Conservation (phyloP, 345 rosid species). For the Euphorbia lathyris region DNA sequence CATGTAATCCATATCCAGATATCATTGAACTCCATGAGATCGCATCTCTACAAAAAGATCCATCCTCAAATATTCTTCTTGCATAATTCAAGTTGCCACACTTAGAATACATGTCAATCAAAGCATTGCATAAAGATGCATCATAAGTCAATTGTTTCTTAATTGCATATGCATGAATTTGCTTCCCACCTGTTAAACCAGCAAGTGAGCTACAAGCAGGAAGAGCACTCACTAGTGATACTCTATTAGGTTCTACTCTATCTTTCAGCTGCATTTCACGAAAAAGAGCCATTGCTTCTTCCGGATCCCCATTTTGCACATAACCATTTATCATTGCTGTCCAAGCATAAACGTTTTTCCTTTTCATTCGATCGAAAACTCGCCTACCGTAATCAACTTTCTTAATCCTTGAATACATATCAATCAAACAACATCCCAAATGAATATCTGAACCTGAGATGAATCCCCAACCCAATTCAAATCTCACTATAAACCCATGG, state of each 20-base stretch:
- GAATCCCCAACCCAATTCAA: constrained; percentile 25
- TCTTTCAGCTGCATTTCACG: constrained; percentile 46
- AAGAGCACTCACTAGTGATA: constrained; percentile 57
- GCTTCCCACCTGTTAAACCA: constrained; percentile 46
- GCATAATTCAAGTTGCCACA: constrained; percentile 56
- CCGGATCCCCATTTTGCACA: constrained; percentile 39
- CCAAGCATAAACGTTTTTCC: constrained; percentile 54
- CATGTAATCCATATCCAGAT: constrained; percentile 65
- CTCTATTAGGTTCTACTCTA: constrained; percentile 48
- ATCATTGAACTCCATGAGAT: constrained; percentile 73
- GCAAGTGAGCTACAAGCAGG: constrained; percentile 51
- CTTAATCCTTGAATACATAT: constrained; percentile 49
- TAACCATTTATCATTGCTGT: constrained; percentile 67
- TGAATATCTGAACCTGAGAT: constrained; percentile 39
- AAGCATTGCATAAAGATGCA: constrained; percentile 51
- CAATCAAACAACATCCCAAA: constrained; percentile 58
- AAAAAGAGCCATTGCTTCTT: constrained; percentile 50
- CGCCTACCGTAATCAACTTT: constrained; percentile 30
- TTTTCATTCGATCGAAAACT: constrained; percentile 42
- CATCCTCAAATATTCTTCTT: constrained; percentile 44
- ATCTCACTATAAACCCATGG: constrained; percentile 49
- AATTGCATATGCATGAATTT: constrained; percentile 59
- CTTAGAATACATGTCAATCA: constrained; percentile 61
- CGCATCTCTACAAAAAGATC: constrained; percentile 38
- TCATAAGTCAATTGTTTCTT: constrained; percentile 36